Percentiles rank a stretch among this genome's conserved stretches.
These are phyloP conservation scores for Entomophthora muscae DNA, from an alignment of 371 early-diverging fungal species.

Conservation along the genomic window DNA sequence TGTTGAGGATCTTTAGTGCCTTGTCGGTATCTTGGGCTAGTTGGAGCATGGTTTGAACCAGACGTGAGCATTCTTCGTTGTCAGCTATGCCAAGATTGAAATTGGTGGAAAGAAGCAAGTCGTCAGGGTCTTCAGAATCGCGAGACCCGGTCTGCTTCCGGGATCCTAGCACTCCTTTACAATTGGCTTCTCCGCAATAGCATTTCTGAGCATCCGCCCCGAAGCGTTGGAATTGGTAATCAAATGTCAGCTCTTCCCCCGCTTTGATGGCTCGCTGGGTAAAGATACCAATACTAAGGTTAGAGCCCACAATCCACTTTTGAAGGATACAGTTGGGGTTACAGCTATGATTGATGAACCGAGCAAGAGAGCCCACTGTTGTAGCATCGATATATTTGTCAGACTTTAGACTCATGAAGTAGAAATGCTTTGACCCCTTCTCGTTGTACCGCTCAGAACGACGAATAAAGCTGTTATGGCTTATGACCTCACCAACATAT, in stretches of 20 bases:
- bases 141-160: constrained; percentile 15
- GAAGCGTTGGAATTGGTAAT: constrained; percentile 80
- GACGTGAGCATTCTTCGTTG: constrained; percentile 37
- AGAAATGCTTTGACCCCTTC: constrained; percentile 78
- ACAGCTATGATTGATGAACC: constrained; percentile 90
- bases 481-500: constrained; percentile 90
- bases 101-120: constrained; percentile 15
- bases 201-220: constrained; percentile 78
- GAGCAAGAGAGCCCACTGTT: constrained; percentile 70
- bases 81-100: constrained; percentile 21
- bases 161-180: constrained; percentile 22
- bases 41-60: constrained; percentile 43
- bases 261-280: constrained; percentile 40
- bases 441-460: constrained; percentile 60
- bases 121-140: constrained; percentile 20
- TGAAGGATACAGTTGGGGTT: constrained; percentile 75
- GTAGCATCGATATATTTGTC: constrained; percentile 89
- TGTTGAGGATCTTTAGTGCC: constrained; percentile 25
- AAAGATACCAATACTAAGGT: constrained; percentile 68
- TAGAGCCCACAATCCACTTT: constrained; percentile 71
- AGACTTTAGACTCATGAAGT: constrained; percentile 86
- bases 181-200: constrained; percentile 75
- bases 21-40: constrained; percentile 31
- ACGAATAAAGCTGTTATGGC: constrained; percentile 53
- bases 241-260: constrained; percentile 81